phyloP scores from a whole-genome alignment of 352 stramenopile genomes.

The Globisporangium mamillatum region DNA sequence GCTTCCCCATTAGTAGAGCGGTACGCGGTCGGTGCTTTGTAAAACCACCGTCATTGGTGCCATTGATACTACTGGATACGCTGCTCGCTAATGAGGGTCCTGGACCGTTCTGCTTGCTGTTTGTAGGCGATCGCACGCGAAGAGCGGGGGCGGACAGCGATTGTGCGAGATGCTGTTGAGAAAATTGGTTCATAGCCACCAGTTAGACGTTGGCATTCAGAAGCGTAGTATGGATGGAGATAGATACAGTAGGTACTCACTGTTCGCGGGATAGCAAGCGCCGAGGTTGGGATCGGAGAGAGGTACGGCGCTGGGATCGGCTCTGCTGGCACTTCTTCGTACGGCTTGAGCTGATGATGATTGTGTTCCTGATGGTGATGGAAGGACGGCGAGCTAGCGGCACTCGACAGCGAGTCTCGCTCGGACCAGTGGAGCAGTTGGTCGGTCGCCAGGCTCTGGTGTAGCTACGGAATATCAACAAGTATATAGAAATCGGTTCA shows the following conservation, averaged over 20 bases:
- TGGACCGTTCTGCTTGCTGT: slow-evolving; percentile 8
- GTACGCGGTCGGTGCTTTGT: slow-evolving; percentile 7
- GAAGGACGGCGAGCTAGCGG: slow-evolving; percentile 17
- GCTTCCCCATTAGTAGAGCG: neutral
- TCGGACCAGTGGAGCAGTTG: slow-evolving; percentile 36
- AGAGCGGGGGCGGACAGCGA: slow-evolving; percentile 41
- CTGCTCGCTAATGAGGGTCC: neutral
- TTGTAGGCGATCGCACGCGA: slow-evolving; percentile 29
- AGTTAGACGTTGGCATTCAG: neutral
- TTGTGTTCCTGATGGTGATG: slow-evolving; percentile 12
- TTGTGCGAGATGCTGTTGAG: slow-evolving; percentile 27
- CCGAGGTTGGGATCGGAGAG: slow-evolving; percentile 28
- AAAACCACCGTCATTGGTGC: neutral
- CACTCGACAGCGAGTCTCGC: slow-evolving; percentile 5
- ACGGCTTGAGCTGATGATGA: slow-evolving; percentile 18
- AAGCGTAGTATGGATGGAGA: too few relatives aligned
- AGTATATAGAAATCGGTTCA: too few relatives aligned
- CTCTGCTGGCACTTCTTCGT: slow-evolving; percentile 39
- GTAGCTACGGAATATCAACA: slow-evolving; percentile 29
- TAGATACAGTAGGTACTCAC: slow-evolving; percentile 16
- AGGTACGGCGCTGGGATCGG: slow-evolving; percentile 34
- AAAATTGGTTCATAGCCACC: neutral
- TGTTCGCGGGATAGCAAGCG: slow-evolving; percentile 40
- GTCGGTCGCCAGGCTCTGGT: slow-evolving; percentile 54
- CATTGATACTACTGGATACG: neutral